Evolutionary conservation across 495 filamentous ascomycete species (phyloP).

Genomic region (Cercophora newfieldiana): DNA sequence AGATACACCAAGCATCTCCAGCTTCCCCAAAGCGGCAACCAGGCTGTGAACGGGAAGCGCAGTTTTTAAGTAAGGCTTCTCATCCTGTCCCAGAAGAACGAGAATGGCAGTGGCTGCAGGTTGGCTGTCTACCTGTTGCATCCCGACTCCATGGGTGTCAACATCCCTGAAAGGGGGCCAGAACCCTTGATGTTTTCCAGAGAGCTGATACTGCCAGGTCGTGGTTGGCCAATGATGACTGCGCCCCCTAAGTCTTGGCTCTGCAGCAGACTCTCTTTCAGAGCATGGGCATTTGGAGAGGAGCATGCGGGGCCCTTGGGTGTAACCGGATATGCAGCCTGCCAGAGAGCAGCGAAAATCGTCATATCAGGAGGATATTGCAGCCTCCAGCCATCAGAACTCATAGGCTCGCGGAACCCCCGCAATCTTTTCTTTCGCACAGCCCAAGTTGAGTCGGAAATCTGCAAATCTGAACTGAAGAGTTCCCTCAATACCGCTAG

Average conservation of each 20-base stretch:
- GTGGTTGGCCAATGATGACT: background rate
- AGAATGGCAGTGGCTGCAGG: background rate
- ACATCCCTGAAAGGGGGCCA: conserved; percentile 7
- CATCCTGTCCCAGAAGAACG: background rate
- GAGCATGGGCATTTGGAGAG: background rate
- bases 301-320: too few species aligned
- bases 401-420: too few species aligned
- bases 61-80: background rate
- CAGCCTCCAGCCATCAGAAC: too few species aligned
- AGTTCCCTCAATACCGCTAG: too few species aligned
- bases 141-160: background rate
- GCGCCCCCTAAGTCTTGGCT: background rate
- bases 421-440: too few species aligned
- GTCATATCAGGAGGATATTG: too few species aligned
- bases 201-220: conserved; percentile 4
- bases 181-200: background rate
- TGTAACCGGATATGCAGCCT: too few species aligned
- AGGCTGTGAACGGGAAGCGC: background rate
- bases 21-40: background rate
- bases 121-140: conserved; percentile 2
- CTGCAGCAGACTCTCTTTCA: background rate
- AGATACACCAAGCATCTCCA: too few species aligned
- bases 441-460: too few species aligned
- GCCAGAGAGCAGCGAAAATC: too few species aligned
- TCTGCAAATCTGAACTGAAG: too few species aligned